Evolutionary conservation across 1,284 basidiomycete species (phyloP).

Genomic region (Salmacisia buchloeana): DNA sequence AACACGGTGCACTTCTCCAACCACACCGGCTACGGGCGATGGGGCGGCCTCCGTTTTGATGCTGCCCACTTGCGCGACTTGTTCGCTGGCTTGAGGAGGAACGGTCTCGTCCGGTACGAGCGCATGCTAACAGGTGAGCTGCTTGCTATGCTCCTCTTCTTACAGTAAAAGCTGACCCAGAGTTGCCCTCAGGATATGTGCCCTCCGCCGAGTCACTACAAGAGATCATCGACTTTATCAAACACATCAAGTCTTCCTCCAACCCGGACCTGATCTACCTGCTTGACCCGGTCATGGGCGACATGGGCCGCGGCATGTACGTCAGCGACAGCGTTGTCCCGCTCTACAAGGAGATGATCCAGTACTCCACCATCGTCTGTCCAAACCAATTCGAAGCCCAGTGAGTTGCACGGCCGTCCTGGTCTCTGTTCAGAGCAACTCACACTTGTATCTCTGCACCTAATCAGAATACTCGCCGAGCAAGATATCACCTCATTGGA

Average conservation of each 20-base stretch:
- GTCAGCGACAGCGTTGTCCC: slow-evolving; percentile 83
- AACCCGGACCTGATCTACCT: slow-evolving; percentile 70
- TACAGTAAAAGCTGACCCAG: no score
- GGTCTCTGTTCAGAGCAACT: neutral
- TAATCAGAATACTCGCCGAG: slow-evolving; percentile 13
- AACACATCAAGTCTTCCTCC: slow-evolving; percentile 9
- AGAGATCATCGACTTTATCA: neutral
- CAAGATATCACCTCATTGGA: slow-evolving; percentile 60
- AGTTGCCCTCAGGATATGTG: slow-evolving; percentile 3
- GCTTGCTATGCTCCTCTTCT: neutral
- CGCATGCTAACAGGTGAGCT: slow-evolving; percentile 34
- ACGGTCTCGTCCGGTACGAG: slow-evolving; percentile 36
- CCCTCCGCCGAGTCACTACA: neutral
- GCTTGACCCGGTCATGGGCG: slow-evolving; percentile 67
- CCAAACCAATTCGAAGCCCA: slow-evolving; percentile 98
- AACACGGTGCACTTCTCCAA: slow-evolving; percentile 89
- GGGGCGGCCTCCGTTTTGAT: slow-evolving; percentile 52
- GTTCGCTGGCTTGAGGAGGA: slow-evolving; percentile 42
- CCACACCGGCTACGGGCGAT: slow-evolving; percentile 68
- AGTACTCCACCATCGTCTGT: slow-evolving; percentile 79
- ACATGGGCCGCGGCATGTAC: slow-evolving; percentile 60
- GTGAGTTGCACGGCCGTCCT: slow-evolving; percentile 56
- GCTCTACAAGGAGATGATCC: slow-evolving; percentile 73
- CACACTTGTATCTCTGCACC: slow-evolving; percentile 2
- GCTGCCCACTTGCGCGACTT: slow-evolving; percentile 50